Percentiles rank a stretch among this genome's conserved stretches.
Conservation (phyloP, 768 basidiomycete genomes). For the Lactarius indigo region DNA sequence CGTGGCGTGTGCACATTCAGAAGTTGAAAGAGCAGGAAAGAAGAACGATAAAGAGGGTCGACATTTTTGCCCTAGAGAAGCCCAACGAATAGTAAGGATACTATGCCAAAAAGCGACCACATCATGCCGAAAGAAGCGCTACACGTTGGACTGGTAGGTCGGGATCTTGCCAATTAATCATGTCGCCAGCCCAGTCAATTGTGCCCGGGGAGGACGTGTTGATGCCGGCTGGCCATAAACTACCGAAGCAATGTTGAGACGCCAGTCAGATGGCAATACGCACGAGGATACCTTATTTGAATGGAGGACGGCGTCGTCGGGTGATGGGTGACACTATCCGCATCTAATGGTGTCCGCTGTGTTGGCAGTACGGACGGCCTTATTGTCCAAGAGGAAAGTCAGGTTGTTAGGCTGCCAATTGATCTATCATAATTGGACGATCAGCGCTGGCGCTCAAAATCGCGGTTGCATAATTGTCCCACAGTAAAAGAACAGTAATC, state of each 20-base stretch:
- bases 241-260: slow-evolving; percentile 17
- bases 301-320: slow-evolving; percentile 78
- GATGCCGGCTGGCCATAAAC: slow-evolving; percentile 84
- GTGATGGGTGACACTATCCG: slow-evolving; percentile 56
- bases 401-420: slow-evolving; percentile 74
- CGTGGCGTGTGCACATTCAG: background rate
- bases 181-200: slow-evolving; percentile 73
- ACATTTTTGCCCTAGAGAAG: background rate
- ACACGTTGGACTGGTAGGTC: slow-evolving; percentile 53
- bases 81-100: background rate
- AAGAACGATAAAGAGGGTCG: background rate
- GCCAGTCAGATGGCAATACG: background rate
- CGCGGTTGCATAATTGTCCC: slow-evolving; percentile 28
- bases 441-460: background rate
- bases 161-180: slow-evolving; percentile 78
- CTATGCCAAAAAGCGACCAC: slow-evolving; percentile 5
- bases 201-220: slow-evolving; percentile 58
- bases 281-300: slow-evolving; percentile 59
- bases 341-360: slow-evolving; percentile 54
- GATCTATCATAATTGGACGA: slow-evolving; percentile 43
- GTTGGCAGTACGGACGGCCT: slow-evolving; percentile 63
- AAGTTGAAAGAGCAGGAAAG: background rate
- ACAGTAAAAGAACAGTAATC: slow-evolving; percentile 80
- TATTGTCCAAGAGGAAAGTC: slow-evolving; percentile 67
- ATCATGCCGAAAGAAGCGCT: background rate